Evolutionary conservation across 148 eudicot species (phyloP).

Genomic region (Nepenthes mirabilis): DNA sequence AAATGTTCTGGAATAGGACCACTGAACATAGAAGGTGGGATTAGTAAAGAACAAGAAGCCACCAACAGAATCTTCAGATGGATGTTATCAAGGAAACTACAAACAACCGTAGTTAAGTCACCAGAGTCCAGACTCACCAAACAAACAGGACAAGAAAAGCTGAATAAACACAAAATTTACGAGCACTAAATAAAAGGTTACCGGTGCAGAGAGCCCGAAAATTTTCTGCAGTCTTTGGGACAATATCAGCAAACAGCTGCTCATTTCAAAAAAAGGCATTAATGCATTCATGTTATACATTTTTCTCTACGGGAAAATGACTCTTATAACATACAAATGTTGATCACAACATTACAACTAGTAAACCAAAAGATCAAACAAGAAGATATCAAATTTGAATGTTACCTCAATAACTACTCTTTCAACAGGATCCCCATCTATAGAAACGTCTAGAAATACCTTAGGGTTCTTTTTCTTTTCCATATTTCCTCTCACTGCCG

Average conservation of each 20-base stretch:
- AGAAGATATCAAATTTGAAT: background rate
- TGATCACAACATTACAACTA: background rate
- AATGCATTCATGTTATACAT: background rate
- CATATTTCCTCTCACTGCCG: conserved; percentile 21
- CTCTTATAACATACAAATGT: background rate
- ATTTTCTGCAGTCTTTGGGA: conserved; percentile 96
- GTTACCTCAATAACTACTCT: conserved; percentile 74
- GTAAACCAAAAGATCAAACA: background rate
- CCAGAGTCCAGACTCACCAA: background rate
- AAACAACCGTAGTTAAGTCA: too few relatives aligned
- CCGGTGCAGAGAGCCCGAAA: conserved; percentile 95
- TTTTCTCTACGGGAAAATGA: background rate
- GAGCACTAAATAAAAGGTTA: conserved; percentile 6
- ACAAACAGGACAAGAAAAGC: background rate
- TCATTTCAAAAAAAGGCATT: background rate
- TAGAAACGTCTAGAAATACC: conserved; percentile 71
- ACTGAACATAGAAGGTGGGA: too few relatives aligned
- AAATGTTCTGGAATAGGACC: too few relatives aligned
- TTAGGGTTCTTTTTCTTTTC: conserved; percentile 67
- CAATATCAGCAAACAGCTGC: conserved; percentile 91
- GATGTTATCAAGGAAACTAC: too few relatives aligned
- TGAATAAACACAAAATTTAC: background rate
- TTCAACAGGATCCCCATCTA: conserved; percentile 54
- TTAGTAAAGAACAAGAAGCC: too few relatives aligned
- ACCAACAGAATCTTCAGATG: too few relatives aligned